Conservation (phyloP, 495 filamentous ascomycete species). For the Trichoderma virens region DNA sequence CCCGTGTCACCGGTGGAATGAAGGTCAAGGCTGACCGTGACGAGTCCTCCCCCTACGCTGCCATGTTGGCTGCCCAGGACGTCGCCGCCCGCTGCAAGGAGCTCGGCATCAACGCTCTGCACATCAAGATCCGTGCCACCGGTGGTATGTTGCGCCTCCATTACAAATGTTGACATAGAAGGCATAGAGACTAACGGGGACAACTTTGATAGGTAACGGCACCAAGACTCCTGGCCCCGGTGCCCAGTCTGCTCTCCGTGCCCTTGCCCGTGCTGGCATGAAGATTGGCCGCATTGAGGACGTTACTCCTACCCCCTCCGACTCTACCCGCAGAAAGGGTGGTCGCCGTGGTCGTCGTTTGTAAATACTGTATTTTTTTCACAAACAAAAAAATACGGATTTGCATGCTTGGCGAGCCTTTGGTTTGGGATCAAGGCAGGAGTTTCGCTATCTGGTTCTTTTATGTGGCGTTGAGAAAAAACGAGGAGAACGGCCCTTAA, state of each 20-base stretch:
- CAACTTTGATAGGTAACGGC: slow-evolving; percentile 63
- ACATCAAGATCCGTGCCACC: slow-evolving; percentile 99
- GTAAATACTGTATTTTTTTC: slow-evolving; percentile 46
- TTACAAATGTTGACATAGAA: too few species aligned
- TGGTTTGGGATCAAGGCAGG: slow-evolving; percentile 22
- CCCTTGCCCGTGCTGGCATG: slow-evolving; percentile 97
- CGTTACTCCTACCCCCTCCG: slow-evolving; percentile 96
- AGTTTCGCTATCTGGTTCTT: slow-evolving; percentile 30
- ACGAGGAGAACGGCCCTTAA: slow-evolving; percentile 59
- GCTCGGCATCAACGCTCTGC: slow-evolving; percentile 94
- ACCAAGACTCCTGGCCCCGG: slow-evolving; percentile 99
- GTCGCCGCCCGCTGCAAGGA: slow-evolving; percentile 98
- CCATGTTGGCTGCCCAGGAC: slow-evolving; percentile 98
- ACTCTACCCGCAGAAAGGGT: slow-evolving; percentile 98
- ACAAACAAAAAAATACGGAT: neutral
- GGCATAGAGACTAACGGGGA: neutral
- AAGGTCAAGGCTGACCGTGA: slow-evolving; percentile 99
- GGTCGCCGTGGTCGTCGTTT: slow-evolving; percentile 99
- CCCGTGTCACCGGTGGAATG: slow-evolving; percentile 98
- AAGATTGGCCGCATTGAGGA: slow-evolving; percentile 99
- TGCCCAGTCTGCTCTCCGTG: slow-evolving; percentile 97
- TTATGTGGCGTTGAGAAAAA: slow-evolving; percentile 49
- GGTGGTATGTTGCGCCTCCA: slow-evolving; percentile 56
- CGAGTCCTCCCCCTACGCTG: slow-evolving; percentile 98
- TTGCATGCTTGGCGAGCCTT: slow-evolving; percentile 16